Evolutionary conservation across 1,139 yeast genomes (phyloP), one percentile per base, ranked within the genome.

Genomic region (Yamadazyma oceani): DNA sequence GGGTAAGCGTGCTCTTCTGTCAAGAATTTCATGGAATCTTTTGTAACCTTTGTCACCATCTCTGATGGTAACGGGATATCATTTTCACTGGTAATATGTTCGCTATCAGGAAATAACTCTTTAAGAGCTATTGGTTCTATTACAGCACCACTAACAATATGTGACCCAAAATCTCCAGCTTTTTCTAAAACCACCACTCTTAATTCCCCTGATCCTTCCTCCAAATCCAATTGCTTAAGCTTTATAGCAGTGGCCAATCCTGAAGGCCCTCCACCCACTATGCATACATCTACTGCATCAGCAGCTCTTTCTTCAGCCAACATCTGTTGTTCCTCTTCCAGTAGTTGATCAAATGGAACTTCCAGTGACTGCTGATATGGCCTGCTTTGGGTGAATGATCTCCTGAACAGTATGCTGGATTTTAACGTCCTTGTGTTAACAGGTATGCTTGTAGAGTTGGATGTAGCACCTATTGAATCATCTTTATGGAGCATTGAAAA

Each of bases 231-330:
- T 55, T 88, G 96, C 58, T 92, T 92, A 50, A 89, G 67, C 47
- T 78, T 76, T 46, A 92, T 92, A 11, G 97, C 98, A 1, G 98
- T 84, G 1, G 96, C 92, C 39, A 92, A 69, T 9, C 98, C 98
- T 1, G 97, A 95, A 4, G 97, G 97, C 0, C 98, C 98, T 30
- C 95, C 98, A 27, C 98, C 98, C 1, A 92, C 96, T 34, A 92
- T 88, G 54, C 95, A 86, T 14, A 92, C 95, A 58, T 92, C 98
- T 12, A 88, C 96, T 26, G 77, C 75, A 52, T 92, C 97, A 6
- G 73, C 76, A 8, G 85, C 95, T 42, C 97, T 69, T 45, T 84
- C 89, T 45, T 75, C 81, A 2, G 63, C 62, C 31, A 81, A 61
- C 17, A 23, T 13, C 16, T 24, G 39, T 21, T 24, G 34, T 13